A percentile compares a stretch with the other conserved stretches of the same genome.
Conservation (phyloP, 345 rosid genomes). For the Fremontodendron californicum region DNA sequence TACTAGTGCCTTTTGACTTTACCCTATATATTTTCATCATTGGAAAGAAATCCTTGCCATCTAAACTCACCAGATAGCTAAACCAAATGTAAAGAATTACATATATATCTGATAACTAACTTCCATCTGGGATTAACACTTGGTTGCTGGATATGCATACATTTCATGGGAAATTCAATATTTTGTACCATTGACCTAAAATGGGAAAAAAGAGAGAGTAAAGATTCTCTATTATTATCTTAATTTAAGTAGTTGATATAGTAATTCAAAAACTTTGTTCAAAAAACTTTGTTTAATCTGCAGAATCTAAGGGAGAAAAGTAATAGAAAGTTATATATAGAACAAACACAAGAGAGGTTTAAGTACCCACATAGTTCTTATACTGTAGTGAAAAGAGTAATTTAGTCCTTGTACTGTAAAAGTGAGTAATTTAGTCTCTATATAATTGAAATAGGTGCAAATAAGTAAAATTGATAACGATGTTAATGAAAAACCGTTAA, state of each 20-base stretch:
- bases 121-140: background rate
- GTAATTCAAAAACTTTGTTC: background rate
- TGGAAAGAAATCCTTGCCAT: background rate
- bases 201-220: background rate
- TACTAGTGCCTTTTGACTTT: background rate
- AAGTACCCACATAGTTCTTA: too few relatives aligned
- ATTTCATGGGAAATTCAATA: background rate
- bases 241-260: background rate
- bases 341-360: too few relatives aligned
- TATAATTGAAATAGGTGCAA: too few relatives aligned
- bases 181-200: background rate
- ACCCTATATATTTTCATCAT: background rate
- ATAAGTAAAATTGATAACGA: too few relatives aligned
- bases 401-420: too few relatives aligned
- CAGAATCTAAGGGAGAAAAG: background rate
- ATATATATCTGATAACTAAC: background rate
- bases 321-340: background rate
- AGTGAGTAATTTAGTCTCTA: too few relatives aligned
- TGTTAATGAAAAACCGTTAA: too few relatives aligned
- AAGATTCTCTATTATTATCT: background rate
- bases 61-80: background rate
- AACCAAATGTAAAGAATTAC: background rate
- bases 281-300: background rate
- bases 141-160: background rate
- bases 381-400: too few relatives aligned